Conservation (phyloP, 805 yeast species). For the Wilhelminamyces savonicus region DNA sequence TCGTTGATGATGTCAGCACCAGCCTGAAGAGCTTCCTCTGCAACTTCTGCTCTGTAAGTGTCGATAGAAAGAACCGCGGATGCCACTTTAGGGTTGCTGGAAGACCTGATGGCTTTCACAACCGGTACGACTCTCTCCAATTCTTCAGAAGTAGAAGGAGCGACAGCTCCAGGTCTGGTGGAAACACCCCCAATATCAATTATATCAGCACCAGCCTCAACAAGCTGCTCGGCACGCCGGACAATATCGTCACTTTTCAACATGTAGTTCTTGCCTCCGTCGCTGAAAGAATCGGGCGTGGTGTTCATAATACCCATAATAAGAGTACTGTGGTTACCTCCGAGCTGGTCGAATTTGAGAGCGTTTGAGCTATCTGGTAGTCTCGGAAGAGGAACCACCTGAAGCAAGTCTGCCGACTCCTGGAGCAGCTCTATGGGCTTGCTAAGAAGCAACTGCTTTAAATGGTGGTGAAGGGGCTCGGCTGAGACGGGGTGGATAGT, state of each 20-base stretch:
- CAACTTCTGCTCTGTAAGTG: slow-evolving; percentile 76
- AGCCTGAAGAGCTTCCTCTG: slow-evolving; percentile 54
- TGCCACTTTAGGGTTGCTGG: slow-evolving; percentile 26
- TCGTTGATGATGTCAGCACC: slow-evolving; percentile 95
- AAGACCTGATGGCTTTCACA: slow-evolving; percentile 51
- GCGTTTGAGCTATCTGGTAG: slow-evolving; percentile 6
- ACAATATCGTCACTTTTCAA: slow-evolving; percentile 34
- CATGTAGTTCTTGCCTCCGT: slow-evolving; percentile 54
- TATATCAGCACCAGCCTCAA: slow-evolving; percentile 59
- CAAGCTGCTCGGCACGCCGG: slow-evolving; percentile 42
- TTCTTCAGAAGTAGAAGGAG: slow-evolving; percentile 62
- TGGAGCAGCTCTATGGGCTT: slow-evolving; percentile 38
- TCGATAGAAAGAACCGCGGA: slow-evolving; percentile 70
- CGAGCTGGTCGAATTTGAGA: slow-evolving; percentile 39
- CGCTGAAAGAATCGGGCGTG: slow-evolving; percentile 95
- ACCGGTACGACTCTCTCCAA: slow-evolving; percentile 64
- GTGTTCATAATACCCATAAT: slow-evolving; percentile 86
- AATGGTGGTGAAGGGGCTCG: slow-evolving; percentile 68
- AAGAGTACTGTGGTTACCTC: slow-evolving; percentile 44
- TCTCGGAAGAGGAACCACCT: slow-evolving; percentile 42
- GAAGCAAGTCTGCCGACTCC: slow-evolving; percentile 44
- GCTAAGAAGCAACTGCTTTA: slow-evolving; percentile 40
- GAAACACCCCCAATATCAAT: slow-evolving; percentile 94
- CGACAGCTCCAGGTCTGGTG: slow-evolving; percentile 78
- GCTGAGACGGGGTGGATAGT: slow-evolving; percentile 79